phyloP scores from a whole-genome alignment of 2,329 filamentous ascomycete genomes.

The Cladosporium colombiae region DNA sequence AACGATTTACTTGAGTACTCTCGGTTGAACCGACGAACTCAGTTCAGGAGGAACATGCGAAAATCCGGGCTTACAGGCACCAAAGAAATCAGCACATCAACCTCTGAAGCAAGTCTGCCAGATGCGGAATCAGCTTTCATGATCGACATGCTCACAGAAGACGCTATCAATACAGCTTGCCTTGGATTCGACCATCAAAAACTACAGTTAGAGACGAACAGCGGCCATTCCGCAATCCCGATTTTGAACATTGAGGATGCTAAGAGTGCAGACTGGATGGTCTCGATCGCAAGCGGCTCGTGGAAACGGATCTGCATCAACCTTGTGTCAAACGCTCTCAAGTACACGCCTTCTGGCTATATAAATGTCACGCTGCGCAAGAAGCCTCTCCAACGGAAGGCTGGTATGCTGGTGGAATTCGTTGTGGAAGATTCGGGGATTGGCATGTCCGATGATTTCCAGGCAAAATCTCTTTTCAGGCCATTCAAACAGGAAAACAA shows the following conservation, averaged over 20 bases:
- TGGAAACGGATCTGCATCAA: slow-evolving; percentile 52
- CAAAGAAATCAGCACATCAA: not conserved
- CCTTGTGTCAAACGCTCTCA: slow-evolving; percentile 51
- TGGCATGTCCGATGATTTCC: slow-evolving; percentile 65
- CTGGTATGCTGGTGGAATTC: not conserved
- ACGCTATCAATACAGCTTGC: slow-evolving; percentile 56
- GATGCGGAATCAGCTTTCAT: slow-evolving; percentile 37
- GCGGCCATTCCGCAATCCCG: slow-evolving; percentile 37
- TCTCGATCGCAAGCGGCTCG: slow-evolving; percentile 46
- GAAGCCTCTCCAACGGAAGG: not conserved
- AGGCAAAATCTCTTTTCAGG: slow-evolving; percentile 61
- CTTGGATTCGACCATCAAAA: slow-evolving; percentile 28
- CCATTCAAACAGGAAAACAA: slow-evolving; percentile 67
- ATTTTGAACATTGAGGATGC: slow-evolving; percentile 44
- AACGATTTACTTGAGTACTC: slow-evolving; percentile 47
- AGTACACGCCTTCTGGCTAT: slow-evolving; percentile 48
- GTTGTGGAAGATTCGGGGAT: slow-evolving; percentile 62
- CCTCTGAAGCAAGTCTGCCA: slow-evolving; percentile 24
- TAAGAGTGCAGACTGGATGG: slow-evolving; percentile 43
- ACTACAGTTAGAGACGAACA: slow-evolving; percentile 35
- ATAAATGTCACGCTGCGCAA: slow-evolving; percentile 38
- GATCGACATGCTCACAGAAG: slow-evolving; percentile 52
- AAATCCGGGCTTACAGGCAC: not conserved
- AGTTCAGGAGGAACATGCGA: slow-evolving; percentile 12
- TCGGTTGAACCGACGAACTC: slow-evolving; percentile 45